Evolutionary conservation across 2,329 filamentous ascomycete species (phyloP).

Genomic region (Chaetomium strumarium): DNA sequence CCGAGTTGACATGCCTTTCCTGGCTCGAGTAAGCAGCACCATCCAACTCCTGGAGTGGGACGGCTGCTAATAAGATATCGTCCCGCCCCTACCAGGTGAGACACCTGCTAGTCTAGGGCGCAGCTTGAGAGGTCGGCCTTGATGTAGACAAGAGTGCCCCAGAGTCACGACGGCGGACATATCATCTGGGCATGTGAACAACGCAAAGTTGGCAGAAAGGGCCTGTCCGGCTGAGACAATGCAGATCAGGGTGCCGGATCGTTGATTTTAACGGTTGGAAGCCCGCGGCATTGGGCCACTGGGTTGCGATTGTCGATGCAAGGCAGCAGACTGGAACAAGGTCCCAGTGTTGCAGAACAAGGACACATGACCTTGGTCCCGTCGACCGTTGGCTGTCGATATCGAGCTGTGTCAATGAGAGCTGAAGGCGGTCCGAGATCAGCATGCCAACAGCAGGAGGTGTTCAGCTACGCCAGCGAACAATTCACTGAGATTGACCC

Average conservation of each 20-base stretch:
- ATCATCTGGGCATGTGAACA: slow-evolving; percentile 5
- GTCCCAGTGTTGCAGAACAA: background rate
- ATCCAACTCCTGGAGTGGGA: too few relatives aligned
- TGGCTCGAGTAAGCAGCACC: background rate
- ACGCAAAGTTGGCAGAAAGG: background rate
- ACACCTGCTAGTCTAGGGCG: background rate
- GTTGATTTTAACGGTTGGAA: background rate
- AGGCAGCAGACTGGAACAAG: background rate
- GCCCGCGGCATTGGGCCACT: background rate
- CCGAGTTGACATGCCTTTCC: slow-evolving; percentile 1
- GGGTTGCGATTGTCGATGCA: slow-evolving; percentile 1
- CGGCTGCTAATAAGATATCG: too few relatives aligned
- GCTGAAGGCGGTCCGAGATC: too few relatives aligned
- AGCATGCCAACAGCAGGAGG: background rate
- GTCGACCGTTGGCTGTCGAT: slow-evolving; percentile 3
- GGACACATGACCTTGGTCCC: slow-evolving; percentile 4
- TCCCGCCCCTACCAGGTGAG: background rate
- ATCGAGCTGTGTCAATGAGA: background rate
- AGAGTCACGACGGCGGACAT: background rate
- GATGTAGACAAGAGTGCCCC: background rate
- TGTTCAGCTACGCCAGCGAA: background rate
- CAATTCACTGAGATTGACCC: background rate
- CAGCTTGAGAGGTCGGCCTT: background rate
- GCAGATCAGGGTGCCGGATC: slow-evolving; percentile 11
- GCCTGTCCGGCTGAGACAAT: slow-evolving; percentile 19